These are phyloP conservation scores for Lepraria neglecta DNA, from an alignment of 495 filamentous ascomycete genomes.

Conservation along the genomic window DNA sequence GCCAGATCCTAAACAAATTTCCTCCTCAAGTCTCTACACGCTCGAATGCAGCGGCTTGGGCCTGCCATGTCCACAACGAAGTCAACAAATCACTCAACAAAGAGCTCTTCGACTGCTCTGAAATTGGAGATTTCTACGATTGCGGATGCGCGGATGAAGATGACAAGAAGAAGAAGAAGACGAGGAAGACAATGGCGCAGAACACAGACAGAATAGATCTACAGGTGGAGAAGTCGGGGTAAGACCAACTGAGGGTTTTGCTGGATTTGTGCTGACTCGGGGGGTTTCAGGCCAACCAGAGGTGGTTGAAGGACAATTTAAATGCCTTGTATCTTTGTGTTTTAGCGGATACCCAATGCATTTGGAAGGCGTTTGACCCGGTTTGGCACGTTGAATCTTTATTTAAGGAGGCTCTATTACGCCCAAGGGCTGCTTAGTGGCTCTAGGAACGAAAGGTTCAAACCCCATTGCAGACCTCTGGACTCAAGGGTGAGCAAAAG, in stretches of 20 bases:
- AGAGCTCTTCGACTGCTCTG: constrained; percentile 75
- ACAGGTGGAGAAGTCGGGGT: constrained; percentile 22
- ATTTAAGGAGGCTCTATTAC: too few relatives aligned
- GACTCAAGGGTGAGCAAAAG: too few relatives aligned
- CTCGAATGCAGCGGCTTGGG: constrained; percentile 82
- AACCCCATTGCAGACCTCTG: too few relatives aligned
- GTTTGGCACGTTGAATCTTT: too few relatives aligned
- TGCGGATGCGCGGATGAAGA: constrained; percentile 71
- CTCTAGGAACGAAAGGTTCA: too few relatives aligned
- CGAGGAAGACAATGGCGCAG: background rate
- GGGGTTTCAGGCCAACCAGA: background rate
- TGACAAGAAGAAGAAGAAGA: constrained; percentile 27
- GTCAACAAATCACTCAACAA: constrained; percentile 86
- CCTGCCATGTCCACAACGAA: constrained; percentile 88
- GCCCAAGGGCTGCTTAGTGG: too few relatives aligned
- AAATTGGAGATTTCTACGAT: constrained; percentile 89
- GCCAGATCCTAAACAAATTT: constrained; percentile 67
- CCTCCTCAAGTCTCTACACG: constrained; percentile 88
- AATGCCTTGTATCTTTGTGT: background rate
- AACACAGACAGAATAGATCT: constrained; percentile 17
- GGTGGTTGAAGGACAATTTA: background rate
- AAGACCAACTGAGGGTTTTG: background rate
- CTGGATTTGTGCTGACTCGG: background rate
- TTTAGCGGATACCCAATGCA: constrained; percentile 1
- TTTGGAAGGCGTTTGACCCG: background rate